Conservation (phyloP, 768 basidiomycete genomes). For the Artomyces pyxidatus region DNA sequence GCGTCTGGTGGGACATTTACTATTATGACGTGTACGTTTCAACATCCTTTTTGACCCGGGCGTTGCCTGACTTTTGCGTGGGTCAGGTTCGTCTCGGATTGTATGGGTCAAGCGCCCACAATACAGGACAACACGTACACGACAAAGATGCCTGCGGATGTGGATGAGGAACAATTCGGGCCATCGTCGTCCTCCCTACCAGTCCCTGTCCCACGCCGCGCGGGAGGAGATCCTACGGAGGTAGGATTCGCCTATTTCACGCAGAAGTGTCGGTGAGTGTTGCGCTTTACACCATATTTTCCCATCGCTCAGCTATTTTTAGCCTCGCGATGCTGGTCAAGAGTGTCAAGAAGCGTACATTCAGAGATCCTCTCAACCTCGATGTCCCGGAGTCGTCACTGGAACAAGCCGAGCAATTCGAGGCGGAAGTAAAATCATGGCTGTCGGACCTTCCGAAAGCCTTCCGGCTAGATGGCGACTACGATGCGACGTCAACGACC, state of each 20-base stretch:
- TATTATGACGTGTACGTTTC: slow-evolving; percentile 66
- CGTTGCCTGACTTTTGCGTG: neutral
- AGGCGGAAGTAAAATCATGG: slow-evolving; percentile 48
- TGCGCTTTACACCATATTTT: neutral
- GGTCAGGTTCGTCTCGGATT: slow-evolving; percentile 63
- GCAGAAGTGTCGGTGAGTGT: slow-evolving; percentile 51
- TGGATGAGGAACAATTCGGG: slow-evolving; percentile 46
- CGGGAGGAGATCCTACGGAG: slow-evolving; percentile 20
- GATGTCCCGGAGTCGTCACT: slow-evolving; percentile 34
- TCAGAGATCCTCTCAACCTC: slow-evolving; percentile 27
- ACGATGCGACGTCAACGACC: slow-evolving; percentile 18
- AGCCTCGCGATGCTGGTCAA: slow-evolving; percentile 62
- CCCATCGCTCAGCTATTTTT: neutral
- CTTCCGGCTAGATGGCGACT: slow-evolving; percentile 37
- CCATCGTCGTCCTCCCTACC: slow-evolving; percentile 39
- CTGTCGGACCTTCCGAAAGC: slow-evolving; percentile 40
- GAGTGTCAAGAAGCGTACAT: slow-evolving; percentile 45
- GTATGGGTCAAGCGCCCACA: slow-evolving; percentile 53
- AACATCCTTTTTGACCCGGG: neutral
- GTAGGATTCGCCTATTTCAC: slow-evolving; percentile 41
- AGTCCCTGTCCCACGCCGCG: slow-evolving; percentile 22
- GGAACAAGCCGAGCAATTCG: slow-evolving; percentile 53
- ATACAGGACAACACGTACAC: slow-evolving; percentile 48
- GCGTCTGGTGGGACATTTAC: slow-evolving; percentile 75
- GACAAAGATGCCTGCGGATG: slow-evolving; percentile 47